Evolutionary conservation across 2,329 filamentous ascomycete genomes (phyloP).

Genomic region (Ophiostoma angusticollis): DNA sequence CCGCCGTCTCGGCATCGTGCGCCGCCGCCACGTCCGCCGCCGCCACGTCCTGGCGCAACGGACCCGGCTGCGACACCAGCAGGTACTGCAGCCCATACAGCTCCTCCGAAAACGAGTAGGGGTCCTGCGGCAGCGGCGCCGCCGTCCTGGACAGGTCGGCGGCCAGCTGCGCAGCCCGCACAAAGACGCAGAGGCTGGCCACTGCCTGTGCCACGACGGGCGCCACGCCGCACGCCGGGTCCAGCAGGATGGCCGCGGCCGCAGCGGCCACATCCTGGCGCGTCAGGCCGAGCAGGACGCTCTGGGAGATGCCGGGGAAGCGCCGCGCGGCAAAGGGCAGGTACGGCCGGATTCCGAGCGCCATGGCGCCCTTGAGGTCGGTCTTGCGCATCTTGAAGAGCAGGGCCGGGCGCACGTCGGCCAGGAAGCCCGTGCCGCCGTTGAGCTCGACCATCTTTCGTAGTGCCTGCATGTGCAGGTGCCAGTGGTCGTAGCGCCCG

Average conservation of each 20-base stretch:
- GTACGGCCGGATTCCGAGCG: constrained; percentile 20
- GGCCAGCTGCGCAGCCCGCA: constrained; percentile 16
- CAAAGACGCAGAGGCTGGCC: constrained; percentile 18
- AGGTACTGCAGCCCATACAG: constrained; percentile 19
- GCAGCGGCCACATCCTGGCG: constrained; percentile 10
- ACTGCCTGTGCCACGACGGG: constrained; percentile 17
- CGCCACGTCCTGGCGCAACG: constrained; percentile 15
- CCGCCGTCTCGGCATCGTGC: background rate
- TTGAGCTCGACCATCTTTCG: constrained; percentile 21
- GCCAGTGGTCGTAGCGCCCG: constrained; percentile 26
- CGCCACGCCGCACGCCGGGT: constrained; percentile 14
- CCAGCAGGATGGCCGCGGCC: constrained; percentile 15
- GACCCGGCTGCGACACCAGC: constrained; percentile 18
- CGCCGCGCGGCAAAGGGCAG: constrained; percentile 18
- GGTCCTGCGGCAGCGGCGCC: constrained; percentile 16
- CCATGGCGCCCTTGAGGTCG: constrained; percentile 24
- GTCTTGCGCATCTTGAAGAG: constrained; percentile 18
- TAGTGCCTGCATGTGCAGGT: constrained; percentile 25
- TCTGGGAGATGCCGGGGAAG: constrained; percentile 16
- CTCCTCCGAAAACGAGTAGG: constrained; percentile 21
- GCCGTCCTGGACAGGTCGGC: constrained; percentile 9
- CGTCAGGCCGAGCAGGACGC: constrained; percentile 13
- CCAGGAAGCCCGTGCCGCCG: constrained; percentile 12
- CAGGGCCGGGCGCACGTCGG: constrained; percentile 11
- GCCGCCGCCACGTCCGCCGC: background rate